Evolutionary conservation across 495 filamentous ascomycete species (phyloP).

Genomic region (Penicillium maclennaniae): DNA sequence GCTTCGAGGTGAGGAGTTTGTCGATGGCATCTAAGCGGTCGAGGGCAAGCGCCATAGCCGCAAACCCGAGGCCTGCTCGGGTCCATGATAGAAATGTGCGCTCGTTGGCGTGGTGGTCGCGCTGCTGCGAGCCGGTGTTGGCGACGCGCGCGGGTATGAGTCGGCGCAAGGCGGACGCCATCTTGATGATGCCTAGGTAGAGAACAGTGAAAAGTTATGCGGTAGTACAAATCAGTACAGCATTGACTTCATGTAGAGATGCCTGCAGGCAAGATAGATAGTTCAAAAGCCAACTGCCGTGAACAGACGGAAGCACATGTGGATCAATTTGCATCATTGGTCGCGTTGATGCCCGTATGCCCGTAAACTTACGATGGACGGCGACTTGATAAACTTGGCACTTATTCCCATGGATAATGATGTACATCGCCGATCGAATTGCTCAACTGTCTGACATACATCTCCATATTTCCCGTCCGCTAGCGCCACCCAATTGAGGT

Average conservation of each 20-base stretch:
- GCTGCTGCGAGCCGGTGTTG: conserved; percentile 36
- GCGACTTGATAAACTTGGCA: not conserved
- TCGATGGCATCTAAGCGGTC: conserved; percentile 32
- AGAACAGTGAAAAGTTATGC: not conserved
- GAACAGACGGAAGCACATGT: not conserved
- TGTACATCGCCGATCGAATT: not conserved
- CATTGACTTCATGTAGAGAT: not conserved
- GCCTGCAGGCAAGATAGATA: not conserved
- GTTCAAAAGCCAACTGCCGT: not conserved
- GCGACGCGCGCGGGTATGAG: conserved; percentile 24
- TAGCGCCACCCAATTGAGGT: not conserved
- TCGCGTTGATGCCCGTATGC: conserved; percentile 8
- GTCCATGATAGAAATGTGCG: conserved; percentile 55
- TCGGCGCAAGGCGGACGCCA: conserved; percentile 23
- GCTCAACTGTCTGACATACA: not conserved
- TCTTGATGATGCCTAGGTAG: not conserved
- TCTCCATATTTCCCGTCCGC: not conserved
- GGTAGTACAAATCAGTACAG: not conserved
- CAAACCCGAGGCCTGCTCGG: conserved; percentile 50
- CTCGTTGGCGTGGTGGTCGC: conserved; percentile 52
- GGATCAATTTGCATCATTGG: conserved; percentile 3
- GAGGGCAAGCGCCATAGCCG: conserved; percentile 45
- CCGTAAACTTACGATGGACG: not conserved
- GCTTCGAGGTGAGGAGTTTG: conserved; percentile 7
- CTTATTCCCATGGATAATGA: too few relatives aligned